Percentiles rank a stretch among this genome's conserved stretches.
These are phyloP conservation scores for Lentinus tigrinus DNA, from an alignment of 768 basidiomycete species.

Conservation along the genomic window DNA sequence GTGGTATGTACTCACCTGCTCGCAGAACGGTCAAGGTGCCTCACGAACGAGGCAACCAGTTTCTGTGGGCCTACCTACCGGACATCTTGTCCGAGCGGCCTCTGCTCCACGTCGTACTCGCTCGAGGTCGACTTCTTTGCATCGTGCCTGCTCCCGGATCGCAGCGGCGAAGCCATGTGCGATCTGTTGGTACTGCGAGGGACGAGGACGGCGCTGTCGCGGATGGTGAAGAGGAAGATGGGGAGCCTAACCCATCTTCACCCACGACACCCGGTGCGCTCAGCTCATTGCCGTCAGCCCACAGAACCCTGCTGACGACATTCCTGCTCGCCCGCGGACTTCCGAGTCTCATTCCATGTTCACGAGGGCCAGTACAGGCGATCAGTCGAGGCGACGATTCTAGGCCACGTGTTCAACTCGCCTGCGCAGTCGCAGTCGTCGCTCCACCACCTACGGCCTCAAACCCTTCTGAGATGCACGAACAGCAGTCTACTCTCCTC, in stretches of 20 bases:
- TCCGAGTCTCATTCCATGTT: conserved; percentile 36
- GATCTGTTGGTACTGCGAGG: too few relatives aligned
- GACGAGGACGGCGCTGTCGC: conserved; percentile 43
- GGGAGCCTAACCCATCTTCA: conserved; percentile 28
- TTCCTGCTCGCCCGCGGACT: conserved; percentile 43
- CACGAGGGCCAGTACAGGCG: conserved; percentile 30
- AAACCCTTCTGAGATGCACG: conserved; percentile 13
- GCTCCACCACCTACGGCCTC: not conserved
- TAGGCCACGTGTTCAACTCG: conserved; percentile 47
- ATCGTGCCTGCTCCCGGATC: too few relatives aligned
- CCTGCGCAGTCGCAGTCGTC: conserved; percentile 24
- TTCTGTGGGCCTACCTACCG: too few relatives aligned
- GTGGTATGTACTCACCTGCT: too few relatives aligned
- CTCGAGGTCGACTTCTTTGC: too few relatives aligned
- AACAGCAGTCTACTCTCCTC: conserved; percentile 12
- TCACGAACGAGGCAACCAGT: too few relatives aligned
- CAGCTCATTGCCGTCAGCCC: conserved; percentile 59
- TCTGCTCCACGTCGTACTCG: too few relatives aligned
- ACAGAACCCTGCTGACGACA: conserved; percentile 38
- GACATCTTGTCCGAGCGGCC: too few relatives aligned
- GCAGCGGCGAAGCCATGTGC: too few relatives aligned
- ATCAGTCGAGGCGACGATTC: conserved; percentile 54
- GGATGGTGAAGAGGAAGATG: conserved; percentile 48
- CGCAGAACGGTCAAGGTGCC: too few relatives aligned
- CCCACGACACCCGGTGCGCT: conserved; percentile 44